These are phyloP conservation scores for Melaleuca alternifolia DNA, from an alignment of 345 rosid genomes.

Conservation along the genomic window DNA sequence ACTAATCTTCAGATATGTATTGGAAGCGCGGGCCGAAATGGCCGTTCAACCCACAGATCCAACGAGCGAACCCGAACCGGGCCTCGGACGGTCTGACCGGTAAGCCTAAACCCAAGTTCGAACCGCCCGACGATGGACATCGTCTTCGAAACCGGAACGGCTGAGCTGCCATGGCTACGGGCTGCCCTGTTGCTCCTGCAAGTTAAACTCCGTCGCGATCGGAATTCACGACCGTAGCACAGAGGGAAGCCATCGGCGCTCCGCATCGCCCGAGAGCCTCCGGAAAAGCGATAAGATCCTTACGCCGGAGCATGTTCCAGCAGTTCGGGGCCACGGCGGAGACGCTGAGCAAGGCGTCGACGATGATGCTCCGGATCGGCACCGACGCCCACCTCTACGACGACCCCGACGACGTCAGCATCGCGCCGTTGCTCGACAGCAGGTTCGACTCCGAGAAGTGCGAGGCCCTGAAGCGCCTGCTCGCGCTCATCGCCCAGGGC, in stretches of 20 bases:
- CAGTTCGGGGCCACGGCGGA: slow-evolving; percentile 79
- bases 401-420: slow-evolving; percentile 87
- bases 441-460: slow-evolving; percentile 89
- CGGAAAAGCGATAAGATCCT: slow-evolving; percentile 6
- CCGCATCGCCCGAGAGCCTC: not conserved
- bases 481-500: slow-evolving; percentile 92
- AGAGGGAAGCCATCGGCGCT: not conserved
- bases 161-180: not conserved
- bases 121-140: not conserved
- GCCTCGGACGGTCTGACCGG: not conserved
- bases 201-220: not conserved
- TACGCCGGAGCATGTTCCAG: slow-evolving; percentile 44
- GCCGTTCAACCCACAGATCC: not conserved
- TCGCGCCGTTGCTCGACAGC: slow-evolving; percentile 81
- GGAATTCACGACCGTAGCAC: not conserved
- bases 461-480: slow-evolving; percentile 93
- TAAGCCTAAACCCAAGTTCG: not conserved
- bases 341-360: slow-evolving; percentile 87
- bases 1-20: no score
- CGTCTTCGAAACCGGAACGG: not conserved
- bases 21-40: not conserved
- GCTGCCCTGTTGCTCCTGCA: not conserved
- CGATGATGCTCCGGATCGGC: slow-evolving; percentile 76
- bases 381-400: slow-evolving; percentile 97
- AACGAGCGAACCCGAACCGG: not conserved